Base-by-base conservation (phyloP, 306 rosid genomes). In the Elaeagnus macrophylla region DNA sequence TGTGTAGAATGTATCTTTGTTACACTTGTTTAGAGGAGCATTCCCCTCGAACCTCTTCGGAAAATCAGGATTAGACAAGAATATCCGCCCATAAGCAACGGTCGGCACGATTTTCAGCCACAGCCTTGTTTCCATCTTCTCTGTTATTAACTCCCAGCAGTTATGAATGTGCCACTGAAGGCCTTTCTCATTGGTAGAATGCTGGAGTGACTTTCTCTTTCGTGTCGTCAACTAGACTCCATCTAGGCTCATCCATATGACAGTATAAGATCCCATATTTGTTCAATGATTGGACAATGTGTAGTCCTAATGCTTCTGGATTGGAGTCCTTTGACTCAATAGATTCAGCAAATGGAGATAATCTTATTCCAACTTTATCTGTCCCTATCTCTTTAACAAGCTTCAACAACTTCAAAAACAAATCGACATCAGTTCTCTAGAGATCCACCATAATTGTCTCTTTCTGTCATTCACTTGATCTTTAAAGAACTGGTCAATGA, bases 221-320 rank as follows among this genome's bases (percentile, higher is more conserved):
- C n/a, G 32, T 1, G 1, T 66, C 79, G 18, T 8, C 48, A 37
- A 0, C 5, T 0, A 51, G 54, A 43, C 39, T 54, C 75, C 83
- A 72, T 60, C 87, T 81, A 32, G 89, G 84, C 61, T 81, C 89
- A n/a, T 79, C 76, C 89, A 76, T 53, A 60, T 87, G 89, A 59
- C 84, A 79, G 47, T 81, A 83, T 9, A 67, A 8, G 57, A 83
- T 65, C 41, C 65, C 58, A 39, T 73, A 72, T 43, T 68, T 78
- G 55, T 83, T 76, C 47, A 81, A 67, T 14, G 84, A 40, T 35
- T 78, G 59, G 6, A 4, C 80, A 80, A 76, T 56, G 56, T 74
- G 64, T 16, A 81, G 69, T 3, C 77, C 88, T 19, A 83, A 54
- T 10, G 54, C 68, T 57, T 69, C 2, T 0, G 93, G 93, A 67